phyloP scores from a whole-genome alignment of 345 rosid genomes.

The Dipteronia sinensis region DNA sequence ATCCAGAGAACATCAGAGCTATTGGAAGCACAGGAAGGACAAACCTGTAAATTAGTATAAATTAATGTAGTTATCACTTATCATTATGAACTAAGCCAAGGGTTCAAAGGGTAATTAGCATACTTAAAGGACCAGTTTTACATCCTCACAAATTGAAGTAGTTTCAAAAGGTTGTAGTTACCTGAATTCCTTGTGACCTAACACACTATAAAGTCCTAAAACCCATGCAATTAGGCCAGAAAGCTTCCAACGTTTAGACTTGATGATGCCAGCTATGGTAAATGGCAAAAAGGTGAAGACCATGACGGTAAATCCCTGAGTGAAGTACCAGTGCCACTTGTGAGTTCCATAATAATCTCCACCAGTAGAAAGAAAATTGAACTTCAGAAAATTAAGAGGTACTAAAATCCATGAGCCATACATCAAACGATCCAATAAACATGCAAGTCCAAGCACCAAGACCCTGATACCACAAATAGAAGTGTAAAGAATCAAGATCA shows the following conservation, averaged over 20 bases:
- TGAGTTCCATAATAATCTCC: slow-evolving; percentile 98
- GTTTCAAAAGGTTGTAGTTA: slow-evolving; percentile 19
- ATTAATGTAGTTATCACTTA: slow-evolving; percentile 29
- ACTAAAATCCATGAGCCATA: slow-evolving; percentile 88
- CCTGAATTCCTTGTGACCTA: slow-evolving; percentile 98
- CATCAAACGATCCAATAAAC: slow-evolving; percentile 70
- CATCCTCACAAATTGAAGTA: slow-evolving; percentile 11
- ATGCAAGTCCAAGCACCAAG: slow-evolving; percentile 64
- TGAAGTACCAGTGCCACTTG: slow-evolving; percentile 98
- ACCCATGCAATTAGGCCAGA: slow-evolving; percentile 85
- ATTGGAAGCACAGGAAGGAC: slow-evolving; percentile 93
- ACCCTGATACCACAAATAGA: slow-evolving; percentile 49
- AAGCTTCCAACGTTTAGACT: slow-evolving; percentile 64
- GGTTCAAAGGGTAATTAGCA: not conserved
- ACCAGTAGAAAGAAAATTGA: slow-evolving; percentile 95
- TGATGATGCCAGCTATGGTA: slow-evolving; percentile 57
- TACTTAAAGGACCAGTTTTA: not conserved
- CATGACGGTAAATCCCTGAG: slow-evolving; percentile 90
- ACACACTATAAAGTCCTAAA: slow-evolving; percentile 65
- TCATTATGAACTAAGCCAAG: slow-evolving; percentile 24
- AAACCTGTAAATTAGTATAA: slow-evolving; percentile 61
- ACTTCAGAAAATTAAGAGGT: slow-evolving; percentile 84
- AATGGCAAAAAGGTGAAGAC: slow-evolving; percentile 82
- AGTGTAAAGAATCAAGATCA: slow-evolving; percentile 13
- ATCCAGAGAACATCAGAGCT: slow-evolving; percentile 86